Base-by-base conservation (phyloP, 495 filamentous ascomycete species). In the Annulohypoxylon nitens region DNA sequence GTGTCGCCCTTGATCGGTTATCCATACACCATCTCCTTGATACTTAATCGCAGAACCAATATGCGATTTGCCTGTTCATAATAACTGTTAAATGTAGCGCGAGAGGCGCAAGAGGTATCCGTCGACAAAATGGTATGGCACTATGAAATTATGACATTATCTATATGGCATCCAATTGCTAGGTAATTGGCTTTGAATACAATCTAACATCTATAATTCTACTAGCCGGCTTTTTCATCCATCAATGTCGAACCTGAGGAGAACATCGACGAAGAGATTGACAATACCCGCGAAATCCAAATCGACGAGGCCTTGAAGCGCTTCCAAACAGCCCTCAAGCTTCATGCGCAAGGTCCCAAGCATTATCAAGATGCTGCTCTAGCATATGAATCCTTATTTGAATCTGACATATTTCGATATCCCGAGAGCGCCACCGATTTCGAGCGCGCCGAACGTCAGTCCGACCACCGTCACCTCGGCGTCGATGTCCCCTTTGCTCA, bases 301-400 rank as follows among this genome's bases (percentile, higher is more conserved):
- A 95, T 98, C 77, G 96, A 99, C 79, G 96, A 99, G 80, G 94
- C 96, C 30, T 83, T 99, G 68, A 98, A 98, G 82, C 89, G 95
- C 30, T 99, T 98, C 79, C 94, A 98, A 78, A 91, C 86, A 63
- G 96, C 96, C 23, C 83, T 99, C 30, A 97, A 95, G 79, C 89
- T 94, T 69, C 97, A 99, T 76, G 91, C 94, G 4, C 93, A 96
- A 81, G 94, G 96, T 3, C 90, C 93, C 4, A 80, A 80, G 2
- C 92, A 88, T 74, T 97, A 91, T 77, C 77, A 88, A 30, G 88
- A 95, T 78, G 95, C 96, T 10, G 85, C 88, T 23, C 89, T 91
- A 54, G 95, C 97, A 43, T 99, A 98, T 79, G 86, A 91, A 50
- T 87, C 87, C 34, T 89, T 99, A 18, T 94, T 98, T 75, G 83